These are phyloP conservation scores for Xylaria acuta DNA, from an alignment of 495 filamentous ascomycete genomes.

Conservation along the genomic window DNA sequence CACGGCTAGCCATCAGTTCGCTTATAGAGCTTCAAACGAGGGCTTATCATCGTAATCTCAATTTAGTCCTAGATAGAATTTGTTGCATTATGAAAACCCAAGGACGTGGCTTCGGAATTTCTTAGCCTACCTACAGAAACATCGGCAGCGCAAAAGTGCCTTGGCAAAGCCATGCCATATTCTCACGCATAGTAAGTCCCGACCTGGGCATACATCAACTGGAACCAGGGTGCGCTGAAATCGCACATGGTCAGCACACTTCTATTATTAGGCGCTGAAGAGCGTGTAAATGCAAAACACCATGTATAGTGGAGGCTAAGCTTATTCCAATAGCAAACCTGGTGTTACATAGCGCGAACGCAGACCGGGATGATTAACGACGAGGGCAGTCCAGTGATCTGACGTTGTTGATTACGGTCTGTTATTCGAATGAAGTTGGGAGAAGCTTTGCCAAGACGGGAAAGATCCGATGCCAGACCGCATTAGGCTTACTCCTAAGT, in stretches of 20 bases:
- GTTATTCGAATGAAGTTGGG: slow-evolving; percentile 1
- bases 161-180: background rate
- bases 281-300: background rate
- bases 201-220: background rate
- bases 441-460: slow-evolving; percentile 18
- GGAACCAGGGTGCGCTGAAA: background rate
- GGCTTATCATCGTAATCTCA: background rate
- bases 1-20: background rate
- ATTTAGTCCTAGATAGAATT: background rate
- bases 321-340: background rate
- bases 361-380: background rate
- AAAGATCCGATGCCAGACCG: background rate
- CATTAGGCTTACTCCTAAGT: background rate
- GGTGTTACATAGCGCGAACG: background rate
- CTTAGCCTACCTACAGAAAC: background rate
- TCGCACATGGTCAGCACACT: background rate
- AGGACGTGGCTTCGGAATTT: background rate
- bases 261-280: background rate
- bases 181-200: background rate
- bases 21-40: background rate
- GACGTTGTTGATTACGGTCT: background rate
- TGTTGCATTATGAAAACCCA: background rate
- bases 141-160: background rate
- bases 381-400: background rate
- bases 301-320: background rate